A percentile compares a stretch with the other conserved stretches of the same genome.
phyloP scores from a whole-genome alignment of 208 protist species.

The Acanthamoeba sp. region DNA sequence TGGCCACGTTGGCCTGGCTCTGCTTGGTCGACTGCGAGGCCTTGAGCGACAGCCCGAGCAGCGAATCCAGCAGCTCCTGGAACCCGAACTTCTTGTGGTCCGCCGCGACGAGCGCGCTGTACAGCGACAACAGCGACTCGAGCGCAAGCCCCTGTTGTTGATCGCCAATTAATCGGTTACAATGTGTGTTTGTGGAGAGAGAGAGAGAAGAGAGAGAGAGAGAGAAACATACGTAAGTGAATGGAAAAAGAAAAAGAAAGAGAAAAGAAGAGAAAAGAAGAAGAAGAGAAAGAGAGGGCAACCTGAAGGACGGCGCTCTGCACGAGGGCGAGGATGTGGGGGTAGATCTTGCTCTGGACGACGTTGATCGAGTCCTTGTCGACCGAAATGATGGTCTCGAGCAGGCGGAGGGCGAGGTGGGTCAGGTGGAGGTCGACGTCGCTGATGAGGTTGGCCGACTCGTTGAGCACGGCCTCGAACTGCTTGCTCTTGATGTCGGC shows the following conservation, averaged over 20 bases:
- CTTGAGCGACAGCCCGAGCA: slow-evolving; percentile 39
- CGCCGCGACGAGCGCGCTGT: slow-evolving; percentile 30
- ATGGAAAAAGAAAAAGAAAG: too few species aligned
- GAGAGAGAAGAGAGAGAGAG: too few species aligned
- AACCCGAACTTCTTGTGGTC: slow-evolving; percentile 73
- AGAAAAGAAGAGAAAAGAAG: slow-evolving; percentile 30
- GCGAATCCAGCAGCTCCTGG: slow-evolving; percentile 70
- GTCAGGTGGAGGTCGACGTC: slow-evolving; percentile 90
- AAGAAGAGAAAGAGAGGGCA: slow-evolving; percentile 69
- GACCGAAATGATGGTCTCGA: slow-evolving; percentile 76
- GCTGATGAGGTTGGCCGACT: slow-evolving; percentile 66
- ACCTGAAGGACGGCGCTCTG: slow-evolving; percentile 87
- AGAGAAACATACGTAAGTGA: too few species aligned
- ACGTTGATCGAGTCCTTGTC: slow-evolving; percentile 17
- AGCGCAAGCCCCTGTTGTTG: slow-evolving; percentile 58
- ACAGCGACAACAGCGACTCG: slow-evolving; percentile 73
- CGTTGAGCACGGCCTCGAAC: slow-evolving; percentile 68
- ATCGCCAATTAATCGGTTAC: too few species aligned
- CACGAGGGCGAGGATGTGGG: slow-evolving; percentile 84
- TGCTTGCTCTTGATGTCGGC: slow-evolving; percentile 55
- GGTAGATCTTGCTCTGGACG: slow-evolving; percentile 80
- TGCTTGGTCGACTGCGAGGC: slow-evolving; percentile 71
- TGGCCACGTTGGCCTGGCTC: slow-evolving; percentile 56
- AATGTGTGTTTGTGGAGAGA: too few species aligned
- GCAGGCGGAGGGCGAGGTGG: slow-evolving; percentile 86